Conservation (phyloP, 192 early-diverging fungal species). For the Linderina pennispora region DNA sequence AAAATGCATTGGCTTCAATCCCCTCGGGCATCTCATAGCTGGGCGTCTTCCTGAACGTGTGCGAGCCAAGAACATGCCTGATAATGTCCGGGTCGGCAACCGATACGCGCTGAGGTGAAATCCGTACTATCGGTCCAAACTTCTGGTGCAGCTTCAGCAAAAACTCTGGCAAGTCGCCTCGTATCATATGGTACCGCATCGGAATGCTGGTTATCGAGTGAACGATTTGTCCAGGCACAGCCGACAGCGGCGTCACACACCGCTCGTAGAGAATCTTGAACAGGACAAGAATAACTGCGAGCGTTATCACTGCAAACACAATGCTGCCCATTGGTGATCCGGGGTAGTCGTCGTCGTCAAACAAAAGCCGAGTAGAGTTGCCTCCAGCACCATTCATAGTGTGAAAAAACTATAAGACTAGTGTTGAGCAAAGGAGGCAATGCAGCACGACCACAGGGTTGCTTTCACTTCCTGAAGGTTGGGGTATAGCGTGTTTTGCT, state of each 20-base stretch:
- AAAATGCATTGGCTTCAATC: conserved; percentile 30
- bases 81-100: conserved; percentile 15
- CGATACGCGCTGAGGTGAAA: conserved; percentile 39
- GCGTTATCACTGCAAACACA: conserved; percentile 18
- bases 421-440: too few relatives aligned
- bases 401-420: neutral
- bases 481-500: too few relatives aligned
- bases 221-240: conserved; percentile 18
- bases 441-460: too few relatives aligned
- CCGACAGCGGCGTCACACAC: conserved; percentile 34
- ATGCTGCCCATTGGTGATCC: conserved; percentile 22
- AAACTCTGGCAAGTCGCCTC: conserved; percentile 26
- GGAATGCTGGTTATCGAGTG: conserved; percentile 30
- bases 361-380: conserved; percentile 35
- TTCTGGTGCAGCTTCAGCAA: conserved; percentile 10
- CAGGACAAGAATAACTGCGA: conserved; percentile 9
- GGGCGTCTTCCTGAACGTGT: conserved; percentile 19
- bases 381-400: conserved; percentile 39
- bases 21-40: conserved; percentile 25
- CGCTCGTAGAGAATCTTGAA: conserved; percentile 45
- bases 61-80: conserved; percentile 23
- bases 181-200: conserved; percentile 44
- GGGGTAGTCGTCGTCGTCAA: conserved; percentile 39
- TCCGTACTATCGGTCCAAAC: conserved; percentile 28
- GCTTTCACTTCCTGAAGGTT: too few relatives aligned